Evolutionary conservation across 108 stramenopile species (phyloP).

Genomic region (Fistulifera solaris): DNA sequence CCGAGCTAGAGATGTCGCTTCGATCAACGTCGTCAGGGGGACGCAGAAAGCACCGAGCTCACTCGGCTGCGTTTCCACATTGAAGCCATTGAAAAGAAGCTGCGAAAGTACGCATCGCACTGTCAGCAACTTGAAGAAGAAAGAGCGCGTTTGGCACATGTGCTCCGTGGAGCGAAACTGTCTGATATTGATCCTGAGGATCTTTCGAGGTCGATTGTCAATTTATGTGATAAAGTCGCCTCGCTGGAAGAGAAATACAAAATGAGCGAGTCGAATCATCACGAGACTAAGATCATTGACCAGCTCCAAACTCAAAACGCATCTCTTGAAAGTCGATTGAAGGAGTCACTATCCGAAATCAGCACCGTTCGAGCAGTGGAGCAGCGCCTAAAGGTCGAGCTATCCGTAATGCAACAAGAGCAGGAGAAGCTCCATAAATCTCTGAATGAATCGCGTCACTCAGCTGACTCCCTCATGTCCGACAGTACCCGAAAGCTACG

Average conservation of each 20-base stretch:
- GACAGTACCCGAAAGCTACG: conserved; percentile 36
- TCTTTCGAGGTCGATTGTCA: conserved; percentile 39
- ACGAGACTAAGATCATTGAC: conserved; percentile 19
- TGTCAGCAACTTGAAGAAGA: conserved; percentile 70
- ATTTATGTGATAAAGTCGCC: conserved; percentile 51
- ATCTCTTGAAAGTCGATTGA: conserved; percentile 9
- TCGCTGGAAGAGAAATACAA: conserved; percentile 28
- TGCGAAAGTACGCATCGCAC: conserved; percentile 69
- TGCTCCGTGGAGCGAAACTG: conserved; percentile 24
- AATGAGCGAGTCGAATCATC: no score
- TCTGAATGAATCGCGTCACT: conserved; percentile 21
- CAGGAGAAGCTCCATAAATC: conserved; percentile 27
- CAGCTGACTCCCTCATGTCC: conserved; percentile 24
- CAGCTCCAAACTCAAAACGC: conserved; percentile 30
- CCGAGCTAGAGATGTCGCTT: conserved; percentile 11
- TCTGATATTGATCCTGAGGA: conserved; percentile 42
- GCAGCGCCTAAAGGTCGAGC: conserved; percentile 14
- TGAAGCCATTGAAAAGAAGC: conserved; percentile 64
- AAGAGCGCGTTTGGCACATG: conserved; percentile 43
- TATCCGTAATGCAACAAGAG: conserved; percentile 20
- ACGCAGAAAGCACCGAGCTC: conserved; percentile 28
- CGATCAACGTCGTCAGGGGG: conserved; percentile 8
- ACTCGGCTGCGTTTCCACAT: conserved; percentile 49
- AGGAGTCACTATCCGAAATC: conserved; percentile 4
- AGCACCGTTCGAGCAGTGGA: conserved; percentile 13